Conservation (phyloP, 441 rosid species). For the Aquilaria agallochum region DNA sequence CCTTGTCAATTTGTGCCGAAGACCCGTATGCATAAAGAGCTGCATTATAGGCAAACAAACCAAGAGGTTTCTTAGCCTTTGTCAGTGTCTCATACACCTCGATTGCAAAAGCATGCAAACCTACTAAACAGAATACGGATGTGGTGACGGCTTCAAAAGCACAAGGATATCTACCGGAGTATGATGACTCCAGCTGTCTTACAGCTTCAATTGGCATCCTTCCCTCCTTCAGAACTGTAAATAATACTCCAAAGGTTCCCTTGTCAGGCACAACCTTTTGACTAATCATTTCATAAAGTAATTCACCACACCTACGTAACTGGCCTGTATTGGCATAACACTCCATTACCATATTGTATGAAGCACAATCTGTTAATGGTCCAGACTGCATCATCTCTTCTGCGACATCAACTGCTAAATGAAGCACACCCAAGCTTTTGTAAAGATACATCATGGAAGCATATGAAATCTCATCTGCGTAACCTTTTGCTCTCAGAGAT, state of each 20-base stretch:
- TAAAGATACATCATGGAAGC: slow-evolving; percentile 81
- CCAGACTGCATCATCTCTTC: slow-evolving; percentile 82
- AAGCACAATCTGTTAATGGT: slow-evolving; percentile 48
- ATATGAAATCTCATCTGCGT: slow-evolving; percentile 64
- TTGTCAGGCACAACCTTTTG: slow-evolving; percentile 57
- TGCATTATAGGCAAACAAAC: slow-evolving; percentile 61
- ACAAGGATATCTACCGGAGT: slow-evolving; percentile 60
- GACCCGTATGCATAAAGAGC: slow-evolving; percentile 60
- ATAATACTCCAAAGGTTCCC: slow-evolving; percentile 59
- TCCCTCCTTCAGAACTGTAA: slow-evolving; percentile 68
- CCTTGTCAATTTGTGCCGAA: slow-evolving; percentile 58
- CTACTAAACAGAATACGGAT: slow-evolving; percentile 60
- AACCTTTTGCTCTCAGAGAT: slow-evolving; percentile 47
- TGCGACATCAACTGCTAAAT: slow-evolving; percentile 75
- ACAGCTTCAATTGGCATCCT: slow-evolving; percentile 73
- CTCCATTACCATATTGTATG: slow-evolving; percentile 73
- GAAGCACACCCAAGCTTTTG: slow-evolving; percentile 84
- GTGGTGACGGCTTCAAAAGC: slow-evolving; percentile 60
- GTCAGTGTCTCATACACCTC: slow-evolving; percentile 42
- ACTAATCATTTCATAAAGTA: slow-evolving; percentile 69
- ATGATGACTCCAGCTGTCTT: slow-evolving; percentile 62
- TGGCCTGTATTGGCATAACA: slow-evolving; percentile 68
- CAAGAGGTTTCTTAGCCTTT: slow-evolving; percentile 35
- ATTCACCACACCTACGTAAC: slow-evolving; percentile 58
- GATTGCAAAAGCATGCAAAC: slow-evolving; percentile 53